Evolutionary conservation across 208 protist species (phyloP), one percentile per base, ranked within the genome.

Genomic region (Leishmania turanica): DNA sequence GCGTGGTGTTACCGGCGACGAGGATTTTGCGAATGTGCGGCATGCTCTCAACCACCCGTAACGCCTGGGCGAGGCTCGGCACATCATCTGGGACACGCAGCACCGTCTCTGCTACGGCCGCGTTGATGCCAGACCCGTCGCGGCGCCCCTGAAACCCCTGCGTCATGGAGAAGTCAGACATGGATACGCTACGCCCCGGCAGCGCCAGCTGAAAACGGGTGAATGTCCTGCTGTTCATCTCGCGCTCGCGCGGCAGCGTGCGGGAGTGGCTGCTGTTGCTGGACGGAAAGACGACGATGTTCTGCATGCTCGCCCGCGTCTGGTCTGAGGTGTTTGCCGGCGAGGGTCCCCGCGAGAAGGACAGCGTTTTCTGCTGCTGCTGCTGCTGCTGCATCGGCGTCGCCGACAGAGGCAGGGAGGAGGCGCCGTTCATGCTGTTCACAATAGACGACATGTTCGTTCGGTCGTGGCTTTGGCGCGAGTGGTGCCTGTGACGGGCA

Each of bases 1-100:
- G 85, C 19, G 91, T 85, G 9, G 87, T 89, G 76, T 86, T 89
- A 42, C 85, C 81, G 21, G 87, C 84, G 42, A 96, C 86, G 60
- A 94, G 51, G 75, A 96, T 89, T 75, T 92, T 92, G 27, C 90
- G 89, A 9, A 96, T 80, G 74, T 96, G 86, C 56, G 90, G 90
- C 86, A 91, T 85, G 31, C 24, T 71, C 56, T 78, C 65, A 24
- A 90, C 89, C 58, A 80, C 53, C 70, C 66, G 56, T 56, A 96
- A 81, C 31, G 90, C 92, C 40, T 84, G 64, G 37, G 70, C 77
- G n/a, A 96, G 88, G 24, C 53, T 91, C 49, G 85, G 60, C 68
- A 90, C 90, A 64, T 96, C 92, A 71, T 86, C 74, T n/a, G 92
- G 92, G 27, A 96, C 89, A 40, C 84, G 85, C 51, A 93, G 75